Evolutionary conservation across 2,329 filamentous ascomycete species (phyloP), one percentile per base, ranked within the genome.

Genomic region (Fusarium albosuccineum): DNA sequence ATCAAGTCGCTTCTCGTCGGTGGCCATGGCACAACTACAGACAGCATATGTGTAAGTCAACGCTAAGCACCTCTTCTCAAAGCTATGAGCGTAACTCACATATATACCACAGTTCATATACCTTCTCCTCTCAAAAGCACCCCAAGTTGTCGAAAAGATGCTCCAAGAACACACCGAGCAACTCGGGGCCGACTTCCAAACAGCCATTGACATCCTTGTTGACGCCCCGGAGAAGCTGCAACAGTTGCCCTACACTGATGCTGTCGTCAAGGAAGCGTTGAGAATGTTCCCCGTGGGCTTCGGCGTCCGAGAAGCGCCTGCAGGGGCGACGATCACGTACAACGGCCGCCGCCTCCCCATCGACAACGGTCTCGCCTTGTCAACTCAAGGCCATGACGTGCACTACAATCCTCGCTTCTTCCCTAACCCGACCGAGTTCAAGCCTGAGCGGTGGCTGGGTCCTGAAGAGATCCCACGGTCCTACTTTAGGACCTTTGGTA

Each of bases 401-500:
- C 66, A 64, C 10, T 61, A 64, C 22, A 57, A 67, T 26, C 26
- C 17, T 2, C 22, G 16, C 2, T 34, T 51, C 6, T 69, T 66
- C 16, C 29, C 46, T 0, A 13, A 59, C 1, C 58, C 50, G 0
- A 45, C 45, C 1, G 10, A 6, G 9, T 69, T 69, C 9, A 44
- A 9, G 1, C 62, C 66, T 0, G 66, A 66, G 17, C 5, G 66
- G 10, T 69, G 67, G 67, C 14, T 69, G 0, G 22, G 14, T 9
- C 10, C 42, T 1, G 51, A 67, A 2, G 66, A 64, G 26, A 13
- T 55, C 10, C 36, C 49, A 3, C 14, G 22, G 5, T 48, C 37
- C 3, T 61, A 57, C 30, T 73, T 72, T 50, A 55, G 73, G 9
- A 55, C 79, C 0, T 83, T 83, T 56, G 78, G 81, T 37, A 61